Evolutionary conservation across 1,139 yeast genomes (phyloP).

Genomic region (Blastobotrys aristatus): DNA sequence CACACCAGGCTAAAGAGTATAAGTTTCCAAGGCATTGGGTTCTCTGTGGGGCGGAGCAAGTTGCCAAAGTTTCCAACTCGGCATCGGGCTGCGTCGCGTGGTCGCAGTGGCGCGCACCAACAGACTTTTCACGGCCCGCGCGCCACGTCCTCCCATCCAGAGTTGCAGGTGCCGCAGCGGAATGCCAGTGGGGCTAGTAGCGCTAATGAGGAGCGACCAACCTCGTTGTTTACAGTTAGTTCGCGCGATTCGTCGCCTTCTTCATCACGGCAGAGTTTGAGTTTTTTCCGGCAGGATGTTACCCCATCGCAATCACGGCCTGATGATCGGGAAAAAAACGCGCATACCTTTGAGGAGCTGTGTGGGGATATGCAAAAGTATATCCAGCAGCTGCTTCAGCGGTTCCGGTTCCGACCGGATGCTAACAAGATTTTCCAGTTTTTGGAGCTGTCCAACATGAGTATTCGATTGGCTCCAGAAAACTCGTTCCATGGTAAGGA

Average conservation of each 20-base stretch:
- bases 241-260: conserved; percentile 8
- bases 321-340: conserved; percentile 8
- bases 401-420: conserved; percentile 68
- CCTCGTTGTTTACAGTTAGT: conserved; percentile 15
- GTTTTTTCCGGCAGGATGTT: conserved; percentile 11
- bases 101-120: not conserved
- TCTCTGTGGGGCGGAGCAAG: conserved; percentile 16
- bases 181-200: not conserved
- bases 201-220: conserved; percentile 1
- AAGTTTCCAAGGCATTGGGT: conserved; percentile 21
- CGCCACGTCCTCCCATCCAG: not conserved
- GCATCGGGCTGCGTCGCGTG: conserved; percentile 13
- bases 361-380: conserved; percentile 36
- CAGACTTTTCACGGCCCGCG: not conserved
- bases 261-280: conserved; percentile 9
- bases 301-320: conserved; percentile 13
- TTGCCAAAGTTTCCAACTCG: conserved; percentile 33
- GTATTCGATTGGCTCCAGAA: conserved; percentile 78
- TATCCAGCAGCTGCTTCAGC: conserved; percentile 53
- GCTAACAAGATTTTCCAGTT: conserved; percentile 79
- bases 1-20: conserved; percentile 63
- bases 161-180: not conserved
- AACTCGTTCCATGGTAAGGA: conserved; percentile 82
- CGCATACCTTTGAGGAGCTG: conserved; percentile 11
- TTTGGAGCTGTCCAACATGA: conserved; percentile 84